Percentiles rank a stretch among this genome's conserved stretches.
These are phyloP conservation scores for Diospyros lotus DNA, from an alignment of 148 eudicot genomes.

Conservation along the genomic window DNA sequence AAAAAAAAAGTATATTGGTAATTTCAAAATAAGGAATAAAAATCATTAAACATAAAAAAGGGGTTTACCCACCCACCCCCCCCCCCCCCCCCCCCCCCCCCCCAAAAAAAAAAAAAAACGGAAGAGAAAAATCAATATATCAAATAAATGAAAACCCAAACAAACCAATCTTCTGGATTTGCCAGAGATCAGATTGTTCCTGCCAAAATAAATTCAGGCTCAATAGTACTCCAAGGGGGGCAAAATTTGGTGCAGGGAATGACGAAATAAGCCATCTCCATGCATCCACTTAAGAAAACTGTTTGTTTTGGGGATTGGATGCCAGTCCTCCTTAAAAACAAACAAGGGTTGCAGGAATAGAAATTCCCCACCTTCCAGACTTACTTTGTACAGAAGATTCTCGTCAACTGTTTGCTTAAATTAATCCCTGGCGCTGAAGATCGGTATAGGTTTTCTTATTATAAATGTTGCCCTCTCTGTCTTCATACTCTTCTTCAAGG, in stretches of 20 bases:
- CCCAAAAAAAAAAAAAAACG: not conserved
- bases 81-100: not conserved
- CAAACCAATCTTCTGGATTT: no score
- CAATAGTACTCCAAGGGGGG: not conserved
- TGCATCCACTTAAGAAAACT: not conserved
- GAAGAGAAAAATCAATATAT: not conserved
- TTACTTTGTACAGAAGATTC: no score
- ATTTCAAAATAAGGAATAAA: not conserved
- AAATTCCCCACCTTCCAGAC: no score
- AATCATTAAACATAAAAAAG: not conserved
- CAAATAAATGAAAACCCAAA: not conserved
- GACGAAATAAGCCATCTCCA: no score
- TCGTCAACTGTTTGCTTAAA: constrained; percentile 15
- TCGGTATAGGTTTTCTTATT: constrained; percentile 90
- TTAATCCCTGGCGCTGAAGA: constrained; percentile 91
- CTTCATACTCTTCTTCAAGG: constrained; percentile 95
- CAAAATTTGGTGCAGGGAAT: no score
- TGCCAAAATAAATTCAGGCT: not conserved
- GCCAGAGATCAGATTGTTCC: not conserved
- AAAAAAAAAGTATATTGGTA: not conserved
- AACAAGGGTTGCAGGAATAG: no score
- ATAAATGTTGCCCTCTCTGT: constrained; percentile 87
- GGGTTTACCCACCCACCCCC: not conserved
- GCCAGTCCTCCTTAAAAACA: no score
- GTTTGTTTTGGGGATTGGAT: not conserved